Evolutionary conservation across 1,139 yeast species (phyloP).

Genomic region (Blastobotrys serpentis): DNA sequence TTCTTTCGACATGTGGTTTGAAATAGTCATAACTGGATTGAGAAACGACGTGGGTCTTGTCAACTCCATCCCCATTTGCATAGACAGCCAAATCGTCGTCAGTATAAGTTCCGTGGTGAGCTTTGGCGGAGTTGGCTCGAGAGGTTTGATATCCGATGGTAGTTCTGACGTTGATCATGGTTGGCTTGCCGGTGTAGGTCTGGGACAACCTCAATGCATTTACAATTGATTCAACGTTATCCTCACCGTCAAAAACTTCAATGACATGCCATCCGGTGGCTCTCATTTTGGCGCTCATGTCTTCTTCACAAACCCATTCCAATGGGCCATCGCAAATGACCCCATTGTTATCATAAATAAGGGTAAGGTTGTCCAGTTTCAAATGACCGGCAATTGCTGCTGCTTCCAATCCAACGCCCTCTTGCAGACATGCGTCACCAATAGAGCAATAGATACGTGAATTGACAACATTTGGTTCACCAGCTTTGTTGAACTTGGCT

Average conservation of each 20-base stretch:
- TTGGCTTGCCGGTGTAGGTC: constrained; percentile 34
- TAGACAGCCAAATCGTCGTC: constrained; percentile 79
- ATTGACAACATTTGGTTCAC: constrained; percentile 31
- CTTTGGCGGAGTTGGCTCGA: constrained; percentile 34
- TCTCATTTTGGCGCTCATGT: constrained; percentile 36
- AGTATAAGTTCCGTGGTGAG: constrained; percentile 62
- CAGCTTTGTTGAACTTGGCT: constrained; percentile 40
- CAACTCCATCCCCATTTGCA: constrained; percentile 71
- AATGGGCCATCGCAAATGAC: constrained; percentile 42
- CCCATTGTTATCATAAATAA: constrained; percentile 42
- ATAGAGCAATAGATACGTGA: constrained; percentile 38
- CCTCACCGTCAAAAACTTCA: constrained; percentile 15
- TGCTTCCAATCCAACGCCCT: constrained; percentile 43
- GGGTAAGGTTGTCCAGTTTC: constrained; percentile 38
- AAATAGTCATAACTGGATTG: constrained; percentile 70
- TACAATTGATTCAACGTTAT: constrained; percentile 28
- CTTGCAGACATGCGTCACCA: constrained; percentile 46
- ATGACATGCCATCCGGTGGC: constrained; percentile 27
- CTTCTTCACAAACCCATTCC: constrained; percentile 37
- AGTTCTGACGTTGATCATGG: constrained; percentile 39
- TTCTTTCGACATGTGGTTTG: constrained; percentile 51
- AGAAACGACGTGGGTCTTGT: constrained; percentile 58
- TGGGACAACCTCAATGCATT: constrained; percentile 35
- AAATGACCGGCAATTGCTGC: constrained; percentile 43
- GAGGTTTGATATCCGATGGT: constrained; percentile 38